Conservation (phyloP, 2,329 filamentous ascomycete genomes). For the Ophiognomonia clavigignenti-juglandacearum region DNA sequence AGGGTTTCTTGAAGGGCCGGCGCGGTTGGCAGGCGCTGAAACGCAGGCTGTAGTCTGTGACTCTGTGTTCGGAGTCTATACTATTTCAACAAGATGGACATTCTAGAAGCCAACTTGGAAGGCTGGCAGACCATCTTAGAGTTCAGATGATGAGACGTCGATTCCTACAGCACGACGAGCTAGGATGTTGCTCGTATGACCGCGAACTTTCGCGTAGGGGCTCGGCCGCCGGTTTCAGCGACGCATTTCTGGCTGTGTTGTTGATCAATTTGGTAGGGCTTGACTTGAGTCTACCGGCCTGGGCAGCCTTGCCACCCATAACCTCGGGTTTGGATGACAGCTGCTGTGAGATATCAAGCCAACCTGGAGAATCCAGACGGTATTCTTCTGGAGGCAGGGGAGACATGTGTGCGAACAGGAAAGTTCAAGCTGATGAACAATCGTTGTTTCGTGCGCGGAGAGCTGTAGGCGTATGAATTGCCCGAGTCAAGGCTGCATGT, state of each 20-base stretch:
- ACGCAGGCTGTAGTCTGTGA: no score
- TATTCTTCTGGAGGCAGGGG: no score
- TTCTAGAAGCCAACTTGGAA: background rate
- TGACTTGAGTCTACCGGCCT: background rate
- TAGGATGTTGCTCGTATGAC: conserved; percentile 11
- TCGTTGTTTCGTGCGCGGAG: background rate
- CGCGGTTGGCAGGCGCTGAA: background rate
- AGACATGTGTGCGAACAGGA: no score
- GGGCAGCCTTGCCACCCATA: no score
- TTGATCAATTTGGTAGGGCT: background rate
- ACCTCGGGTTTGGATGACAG: no score
- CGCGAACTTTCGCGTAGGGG: background rate
- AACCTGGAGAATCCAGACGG: no score
- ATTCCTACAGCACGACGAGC: background rate
- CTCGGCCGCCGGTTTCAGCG: conserved; percentile 3
- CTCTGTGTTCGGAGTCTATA: no score
- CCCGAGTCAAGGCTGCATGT: background rate
- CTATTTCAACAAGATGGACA: no score
- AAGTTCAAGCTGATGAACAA: no score
- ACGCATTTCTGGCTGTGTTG: no score
- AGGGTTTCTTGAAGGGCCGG: background rate
- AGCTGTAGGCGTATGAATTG: background rate
- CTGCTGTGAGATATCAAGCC: no score
- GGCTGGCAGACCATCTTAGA: no score
- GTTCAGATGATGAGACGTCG: background rate